phyloP scores from a whole-genome alignment of 345 rosid species.

The Citrus glauca region DNA sequence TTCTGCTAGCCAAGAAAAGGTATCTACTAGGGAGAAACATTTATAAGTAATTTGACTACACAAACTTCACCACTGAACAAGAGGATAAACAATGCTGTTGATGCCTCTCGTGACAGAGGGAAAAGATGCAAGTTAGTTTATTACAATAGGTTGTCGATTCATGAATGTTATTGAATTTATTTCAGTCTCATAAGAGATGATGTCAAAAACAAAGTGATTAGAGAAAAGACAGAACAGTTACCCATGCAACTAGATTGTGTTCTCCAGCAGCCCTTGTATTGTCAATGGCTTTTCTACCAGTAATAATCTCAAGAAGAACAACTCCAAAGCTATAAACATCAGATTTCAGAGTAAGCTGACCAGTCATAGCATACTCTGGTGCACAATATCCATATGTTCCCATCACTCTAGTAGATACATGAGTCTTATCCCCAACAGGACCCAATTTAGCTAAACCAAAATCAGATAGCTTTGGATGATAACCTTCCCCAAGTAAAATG shows the following conservation, averaged over 20 bases:
- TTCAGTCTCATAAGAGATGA: neutral
- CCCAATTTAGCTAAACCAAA: slow-evolving; percentile 78
- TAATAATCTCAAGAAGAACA: slow-evolving; percentile 65
- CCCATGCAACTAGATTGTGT: slow-evolving; percentile 74
- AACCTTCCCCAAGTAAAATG: slow-evolving; percentile 58
- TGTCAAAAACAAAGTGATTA: neutral
- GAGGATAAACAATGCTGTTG: neutral
- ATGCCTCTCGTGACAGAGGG: neutral
- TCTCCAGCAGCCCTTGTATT: slow-evolving; percentile 48
- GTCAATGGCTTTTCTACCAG: slow-evolving; percentile 70
- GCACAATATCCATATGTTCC: slow-evolving; percentile 76
- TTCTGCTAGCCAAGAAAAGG: neutral
- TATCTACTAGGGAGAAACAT: neutral
- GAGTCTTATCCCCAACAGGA: slow-evolving; percentile 74
- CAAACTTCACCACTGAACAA: neutral
- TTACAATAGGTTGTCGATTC: neutral
- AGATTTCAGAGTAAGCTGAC: slow-evolving; percentile 69
- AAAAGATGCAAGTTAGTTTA: neutral
- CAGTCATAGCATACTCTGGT: slow-evolving; percentile 83
- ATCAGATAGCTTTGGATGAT: slow-evolving; percentile 68
- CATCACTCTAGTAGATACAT: slow-evolving; percentile 75
- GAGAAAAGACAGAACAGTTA: slow-evolving; percentile 31
- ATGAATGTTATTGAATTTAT: neutral
- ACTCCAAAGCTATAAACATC: slow-evolving; percentile 63
- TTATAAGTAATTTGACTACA: neutral